Percentiles rank a stretch among this genome's conserved stretches.
Evolutionary conservation across 129 eudicot genomes (phyloP).

Genomic region (Flaveria ramosissima): DNA sequence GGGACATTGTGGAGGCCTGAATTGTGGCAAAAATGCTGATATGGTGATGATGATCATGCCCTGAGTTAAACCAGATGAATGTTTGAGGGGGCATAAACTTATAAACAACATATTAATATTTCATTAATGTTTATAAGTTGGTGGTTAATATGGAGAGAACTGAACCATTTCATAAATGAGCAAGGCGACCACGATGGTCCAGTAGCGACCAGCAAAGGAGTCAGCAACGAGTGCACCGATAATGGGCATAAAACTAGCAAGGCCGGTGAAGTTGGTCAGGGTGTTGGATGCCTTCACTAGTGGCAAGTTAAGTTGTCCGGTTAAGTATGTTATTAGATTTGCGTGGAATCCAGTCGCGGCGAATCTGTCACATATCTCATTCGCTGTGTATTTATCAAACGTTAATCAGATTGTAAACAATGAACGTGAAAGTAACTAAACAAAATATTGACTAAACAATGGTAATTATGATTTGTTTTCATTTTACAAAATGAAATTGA

Average conservation of each 20-base stretch:
- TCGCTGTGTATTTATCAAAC: constrained; percentile 43
- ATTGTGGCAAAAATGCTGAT: constrained; percentile 46
- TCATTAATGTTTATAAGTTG: not conserved
- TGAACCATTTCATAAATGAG: constrained; percentile 51
- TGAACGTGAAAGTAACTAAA: not conserved
- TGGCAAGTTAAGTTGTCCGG: constrained; percentile 50
- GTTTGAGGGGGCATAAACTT: not conserved
- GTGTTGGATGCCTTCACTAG: constrained; percentile 57
- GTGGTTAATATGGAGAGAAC: not conserved
- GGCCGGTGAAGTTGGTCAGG: constrained; percentile 56
- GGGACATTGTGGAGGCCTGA: constrained; percentile 56
- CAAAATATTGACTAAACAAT: not conserved
- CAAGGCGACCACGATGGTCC: constrained; percentile 53
- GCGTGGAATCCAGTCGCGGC: constrained; percentile 59
- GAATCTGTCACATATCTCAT: constrained; percentile 66
- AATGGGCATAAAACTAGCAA: constrained; percentile 51
- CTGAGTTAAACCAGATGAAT: constrained; percentile 23
- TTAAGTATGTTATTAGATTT: constrained; percentile 59
- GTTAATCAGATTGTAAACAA: not conserved
- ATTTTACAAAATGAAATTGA: not conserved
- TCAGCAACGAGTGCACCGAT: constrained; percentile 65
- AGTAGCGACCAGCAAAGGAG: constrained; percentile 63
- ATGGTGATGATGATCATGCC: constrained; percentile 62
- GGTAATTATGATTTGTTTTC: not conserved
- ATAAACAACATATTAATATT: not conserved